A percentile compares a stretch with the other conserved stretches of the same genome.
Conservation (phyloP, 352 stramenopile genomes). For the Pythium sp. region DNA sequence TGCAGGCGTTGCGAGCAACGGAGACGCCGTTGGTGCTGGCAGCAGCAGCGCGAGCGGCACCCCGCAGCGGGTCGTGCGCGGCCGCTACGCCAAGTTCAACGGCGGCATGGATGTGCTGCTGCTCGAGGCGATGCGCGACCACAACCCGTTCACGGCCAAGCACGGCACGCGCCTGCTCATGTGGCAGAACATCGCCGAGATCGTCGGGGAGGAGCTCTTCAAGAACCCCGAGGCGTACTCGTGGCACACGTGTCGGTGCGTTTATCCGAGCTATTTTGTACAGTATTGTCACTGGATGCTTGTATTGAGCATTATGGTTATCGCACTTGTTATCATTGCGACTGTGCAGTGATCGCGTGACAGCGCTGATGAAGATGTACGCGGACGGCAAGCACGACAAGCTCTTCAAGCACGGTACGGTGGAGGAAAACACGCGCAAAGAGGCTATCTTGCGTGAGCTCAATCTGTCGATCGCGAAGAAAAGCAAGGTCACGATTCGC, state of each 20-base stretch:
- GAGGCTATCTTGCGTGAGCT: slow-evolving; percentile 65
- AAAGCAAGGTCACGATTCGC: slow-evolving; percentile 39
- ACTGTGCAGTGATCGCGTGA: slow-evolving; percentile 55
- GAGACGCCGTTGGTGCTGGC: background rate
- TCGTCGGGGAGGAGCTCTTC: slow-evolving; percentile 53
- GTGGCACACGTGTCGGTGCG: slow-evolving; percentile 82
- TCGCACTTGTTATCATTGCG: background rate
- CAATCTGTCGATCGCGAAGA: slow-evolving; percentile 42
- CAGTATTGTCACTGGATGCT: background rate
- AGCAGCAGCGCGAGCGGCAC: background rate
- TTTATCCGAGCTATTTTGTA: background rate
- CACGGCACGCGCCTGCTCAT: slow-evolving; percentile 81
- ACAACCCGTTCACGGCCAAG: slow-evolving; percentile 81
- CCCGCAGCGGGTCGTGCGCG: slow-evolving; percentile 37
- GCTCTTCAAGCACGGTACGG: slow-evolving; percentile 75
- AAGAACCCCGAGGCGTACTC: slow-evolving; percentile 73
- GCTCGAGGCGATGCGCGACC: slow-evolving; percentile 60
- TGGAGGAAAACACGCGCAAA: slow-evolving; percentile 69
- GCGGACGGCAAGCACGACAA: slow-evolving; percentile 79
- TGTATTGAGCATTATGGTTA: background rate
- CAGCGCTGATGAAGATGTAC: slow-evolving; percentile 76
- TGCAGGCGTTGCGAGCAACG: background rate
- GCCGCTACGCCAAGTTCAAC: slow-evolving; percentile 81
- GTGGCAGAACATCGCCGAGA: slow-evolving; percentile 72
- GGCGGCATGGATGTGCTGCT: slow-evolving; percentile 75